A percentile compares a stretch with the other conserved stretches of the same genome.
These are phyloP conservation scores for Grosmannia penicillata DNA, from an alignment of 2,329 filamentous ascomycete species.

Conservation along the genomic window DNA sequence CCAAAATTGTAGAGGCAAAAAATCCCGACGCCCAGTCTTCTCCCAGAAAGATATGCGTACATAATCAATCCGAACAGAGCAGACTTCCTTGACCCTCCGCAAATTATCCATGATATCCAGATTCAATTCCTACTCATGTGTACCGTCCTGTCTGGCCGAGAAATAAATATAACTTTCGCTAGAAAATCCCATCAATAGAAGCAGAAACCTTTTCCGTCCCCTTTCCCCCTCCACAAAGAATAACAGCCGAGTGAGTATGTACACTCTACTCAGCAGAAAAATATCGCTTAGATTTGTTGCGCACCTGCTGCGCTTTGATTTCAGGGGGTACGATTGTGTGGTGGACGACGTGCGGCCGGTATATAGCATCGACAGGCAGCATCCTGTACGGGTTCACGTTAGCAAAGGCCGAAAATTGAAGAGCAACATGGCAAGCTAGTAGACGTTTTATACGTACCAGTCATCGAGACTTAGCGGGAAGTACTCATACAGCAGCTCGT, in stretches of 20 bases:
- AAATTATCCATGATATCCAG: no score
- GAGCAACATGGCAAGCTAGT: background rate
- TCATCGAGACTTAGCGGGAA: slow-evolving; percentile 85
- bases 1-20: no score
- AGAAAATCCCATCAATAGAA: no score
- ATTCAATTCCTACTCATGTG: no score
- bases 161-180: no score
- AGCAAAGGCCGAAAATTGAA: background rate
- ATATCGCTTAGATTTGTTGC: slow-evolving; percentile 55
- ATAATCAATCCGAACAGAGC: no score
- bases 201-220: background rate
- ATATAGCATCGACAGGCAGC: slow-evolving; percentile 79
- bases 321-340: slow-evolving; percentile 61
- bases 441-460: slow-evolving; percentile 33
- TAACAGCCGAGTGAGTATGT: background rate
- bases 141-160: no score
- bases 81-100: no score
- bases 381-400: slow-evolving; percentile 35
- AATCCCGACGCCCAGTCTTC: no score
- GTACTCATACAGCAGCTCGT: slow-evolving; percentile 84
- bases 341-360: slow-evolving; percentile 84
- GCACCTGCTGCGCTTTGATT: slow-evolving; percentile 51
- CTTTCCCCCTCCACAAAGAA: background rate
- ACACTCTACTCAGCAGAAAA: slow-evolving; percentile 46
- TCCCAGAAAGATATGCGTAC: no score